Percentiles rank a stretch among this genome's conserved stretches.
Conservation (phyloP, 2,329 filamentous ascomycete genomes). For the Fusarium sulawesiense region DNA sequence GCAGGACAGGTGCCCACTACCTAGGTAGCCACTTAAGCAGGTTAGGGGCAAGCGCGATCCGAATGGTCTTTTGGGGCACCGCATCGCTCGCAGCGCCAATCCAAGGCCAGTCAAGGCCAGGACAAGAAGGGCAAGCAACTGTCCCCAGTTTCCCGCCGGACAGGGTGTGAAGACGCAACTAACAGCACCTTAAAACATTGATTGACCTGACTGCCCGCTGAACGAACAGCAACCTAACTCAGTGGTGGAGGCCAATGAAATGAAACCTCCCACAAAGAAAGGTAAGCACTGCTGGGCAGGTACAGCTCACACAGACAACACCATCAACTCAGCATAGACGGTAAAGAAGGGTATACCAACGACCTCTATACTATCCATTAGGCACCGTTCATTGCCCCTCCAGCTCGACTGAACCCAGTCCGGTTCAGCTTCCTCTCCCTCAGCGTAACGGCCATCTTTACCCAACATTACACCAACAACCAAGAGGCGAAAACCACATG, state of each 20-base stretch:
- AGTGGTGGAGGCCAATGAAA: background rate
- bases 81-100: conserved; percentile 33
- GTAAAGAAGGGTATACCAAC: conserved; percentile 5
- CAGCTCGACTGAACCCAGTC: background rate
- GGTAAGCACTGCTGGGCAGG: background rate
- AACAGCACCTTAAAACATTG: conserved; percentile 22
- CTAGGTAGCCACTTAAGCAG: conserved; percentile 37
- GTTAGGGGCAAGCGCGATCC: conserved; percentile 40
- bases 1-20: conserved; percentile 39
- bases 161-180: conserved; percentile 19
- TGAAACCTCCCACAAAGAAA: background rate
- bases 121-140: conserved; percentile 30
- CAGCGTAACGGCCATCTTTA: background rate
- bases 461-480: conserved; percentile 10
- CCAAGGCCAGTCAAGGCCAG: conserved; percentile 7
- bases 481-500: conserved; percentile 14
- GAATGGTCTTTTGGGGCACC: conserved; percentile 9
- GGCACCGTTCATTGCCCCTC: background rate
- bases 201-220: background rate
- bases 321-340: conserved; percentile 19
- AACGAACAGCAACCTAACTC: background rate
- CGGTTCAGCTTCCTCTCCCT: conserved; percentile 4
- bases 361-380: background rate
- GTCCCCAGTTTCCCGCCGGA: conserved; percentile 31
- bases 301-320: conserved; percentile 21